Conservation (phyloP, 2,329 filamentous ascomycete genomes). For the Sporothrix dimorphospora region DNA sequence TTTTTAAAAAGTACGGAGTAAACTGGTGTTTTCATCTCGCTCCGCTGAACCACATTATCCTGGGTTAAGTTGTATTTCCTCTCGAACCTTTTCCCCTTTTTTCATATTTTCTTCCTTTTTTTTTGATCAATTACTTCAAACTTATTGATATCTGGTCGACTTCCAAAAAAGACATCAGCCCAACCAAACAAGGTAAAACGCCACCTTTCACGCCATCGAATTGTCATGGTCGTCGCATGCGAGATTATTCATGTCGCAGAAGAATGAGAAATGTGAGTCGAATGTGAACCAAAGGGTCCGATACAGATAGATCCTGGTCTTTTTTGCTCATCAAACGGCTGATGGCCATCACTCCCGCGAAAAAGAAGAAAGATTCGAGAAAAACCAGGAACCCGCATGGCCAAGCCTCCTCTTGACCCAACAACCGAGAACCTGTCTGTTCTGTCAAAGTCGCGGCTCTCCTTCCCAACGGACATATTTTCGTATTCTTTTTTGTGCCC, state of each 20-base stretch:
- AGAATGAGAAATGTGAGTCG: background rate
- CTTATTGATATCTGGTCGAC: background rate
- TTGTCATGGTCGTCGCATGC: background rate
- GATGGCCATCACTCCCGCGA: background rate
- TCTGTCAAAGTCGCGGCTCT: background rate
- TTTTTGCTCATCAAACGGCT: constrained; percentile 1
- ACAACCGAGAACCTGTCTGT: background rate
- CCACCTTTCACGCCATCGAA: background rate
- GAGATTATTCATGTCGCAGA: background rate
- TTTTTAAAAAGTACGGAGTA: background rate
- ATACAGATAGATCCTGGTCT: background rate
- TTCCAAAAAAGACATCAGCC: background rate
- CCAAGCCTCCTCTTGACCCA: background rate
- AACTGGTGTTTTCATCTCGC: background rate
- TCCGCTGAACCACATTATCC: background rate
- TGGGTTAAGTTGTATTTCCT: background rate
- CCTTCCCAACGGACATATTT: background rate
- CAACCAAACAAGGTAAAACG: background rate
- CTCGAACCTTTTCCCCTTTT: too few relatives aligned
- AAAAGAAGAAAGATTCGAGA: background rate
- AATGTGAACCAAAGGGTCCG: background rate
- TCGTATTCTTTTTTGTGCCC: background rate
- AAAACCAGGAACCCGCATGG: background rate
- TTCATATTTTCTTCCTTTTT: background rate
- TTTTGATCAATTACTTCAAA: background rate